These are phyloP conservation scores for Polytrichum commune DNA, from an alignment of 225 moss, liverwort and hornwort species.

Conservation along the genomic window DNA sequence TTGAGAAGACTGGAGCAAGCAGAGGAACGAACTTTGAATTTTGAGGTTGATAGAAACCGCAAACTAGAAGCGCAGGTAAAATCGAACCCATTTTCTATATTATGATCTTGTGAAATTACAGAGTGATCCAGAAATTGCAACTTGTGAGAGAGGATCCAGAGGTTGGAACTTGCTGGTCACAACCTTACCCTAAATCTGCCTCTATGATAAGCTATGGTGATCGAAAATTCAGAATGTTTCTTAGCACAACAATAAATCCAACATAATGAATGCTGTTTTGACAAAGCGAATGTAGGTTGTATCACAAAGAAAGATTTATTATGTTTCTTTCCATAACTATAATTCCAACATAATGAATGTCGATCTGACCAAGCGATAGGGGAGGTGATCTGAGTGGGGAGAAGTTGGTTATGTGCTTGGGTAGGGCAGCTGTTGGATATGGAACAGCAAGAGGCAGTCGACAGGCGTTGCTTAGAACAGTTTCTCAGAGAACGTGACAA, in stretches of 20 bases:
- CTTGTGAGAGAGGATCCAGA: no score
- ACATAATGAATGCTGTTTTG: no score
- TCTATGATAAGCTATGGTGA: neutral
- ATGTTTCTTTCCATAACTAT: no score
- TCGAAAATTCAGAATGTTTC: no score
- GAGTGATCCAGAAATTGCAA: no score
- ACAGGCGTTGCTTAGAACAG: conserved; percentile 32
- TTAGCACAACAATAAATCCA: no score
- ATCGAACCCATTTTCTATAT: neutral
- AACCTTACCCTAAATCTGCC: neutral
- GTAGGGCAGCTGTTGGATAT: conserved; percentile 30
- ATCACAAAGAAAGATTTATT: no score
- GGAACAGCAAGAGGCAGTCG: conserved; percentile 31
- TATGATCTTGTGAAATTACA: no score
- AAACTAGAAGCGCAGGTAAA: conserved; percentile 34
- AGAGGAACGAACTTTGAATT: conserved; percentile 15
- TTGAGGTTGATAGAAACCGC: conserved; percentile 31
- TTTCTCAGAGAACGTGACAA: conserved; percentile 30
- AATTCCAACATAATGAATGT: no score
- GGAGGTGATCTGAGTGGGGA: neutral
- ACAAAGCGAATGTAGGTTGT: no score
- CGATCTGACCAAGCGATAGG: no score
- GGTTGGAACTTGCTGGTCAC: no score
- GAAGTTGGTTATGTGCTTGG: conserved; percentile 11
- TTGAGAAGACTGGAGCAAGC: conserved; percentile 24